Percentiles rank a stretch among this genome's conserved stretches.
These are phyloP conservation scores for Nephelium lappaceum DNA, from an alignment of 345 rosid genomes.

Conservation along the genomic window DNA sequence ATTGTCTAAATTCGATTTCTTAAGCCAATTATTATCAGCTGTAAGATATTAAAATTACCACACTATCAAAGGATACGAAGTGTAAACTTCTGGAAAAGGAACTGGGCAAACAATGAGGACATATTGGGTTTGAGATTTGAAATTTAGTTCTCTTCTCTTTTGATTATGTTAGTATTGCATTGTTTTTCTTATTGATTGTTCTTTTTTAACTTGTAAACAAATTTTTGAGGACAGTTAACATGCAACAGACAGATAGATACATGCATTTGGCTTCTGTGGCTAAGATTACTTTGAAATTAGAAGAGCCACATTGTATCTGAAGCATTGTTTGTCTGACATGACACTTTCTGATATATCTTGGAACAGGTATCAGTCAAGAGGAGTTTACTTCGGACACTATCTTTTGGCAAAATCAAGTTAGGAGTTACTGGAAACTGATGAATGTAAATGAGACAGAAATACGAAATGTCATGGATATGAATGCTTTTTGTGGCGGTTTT, in stretches of 20 bases:
- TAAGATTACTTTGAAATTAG: not conserved
- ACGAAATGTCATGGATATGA: no score
- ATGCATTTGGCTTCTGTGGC: not conserved
- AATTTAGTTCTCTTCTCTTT: not conserved
- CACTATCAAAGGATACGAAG: not conserved
- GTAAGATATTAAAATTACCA: not conserved
- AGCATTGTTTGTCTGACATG: not conserved
- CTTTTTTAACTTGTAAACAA: not conserved
- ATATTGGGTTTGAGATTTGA: not conserved
- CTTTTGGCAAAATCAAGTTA: slow-evolving; percentile 47
- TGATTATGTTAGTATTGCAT: no score
- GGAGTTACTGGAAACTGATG: slow-evolving; percentile 69
- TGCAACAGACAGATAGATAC: not conserved
- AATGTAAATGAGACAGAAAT: slow-evolving; percentile 39
- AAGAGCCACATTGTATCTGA: not conserved
- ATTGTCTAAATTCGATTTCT: not conserved
- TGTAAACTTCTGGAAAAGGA: not conserved
- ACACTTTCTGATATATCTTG: slow-evolving; percentile 12
- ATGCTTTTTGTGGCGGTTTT: slow-evolving; percentile 57
- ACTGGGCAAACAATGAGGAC: not conserved
- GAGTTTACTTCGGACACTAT: slow-evolving; percentile 54
- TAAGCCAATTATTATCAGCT: not conserved
- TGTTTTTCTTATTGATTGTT: not conserved
- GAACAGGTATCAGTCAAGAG: slow-evolving; percentile 67
- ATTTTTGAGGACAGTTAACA: not conserved